These are phyloP conservation scores for Daldinia sp. DNA, from an alignment of 2,329 filamentous ascomycete species.

Conservation along the genomic window DNA sequence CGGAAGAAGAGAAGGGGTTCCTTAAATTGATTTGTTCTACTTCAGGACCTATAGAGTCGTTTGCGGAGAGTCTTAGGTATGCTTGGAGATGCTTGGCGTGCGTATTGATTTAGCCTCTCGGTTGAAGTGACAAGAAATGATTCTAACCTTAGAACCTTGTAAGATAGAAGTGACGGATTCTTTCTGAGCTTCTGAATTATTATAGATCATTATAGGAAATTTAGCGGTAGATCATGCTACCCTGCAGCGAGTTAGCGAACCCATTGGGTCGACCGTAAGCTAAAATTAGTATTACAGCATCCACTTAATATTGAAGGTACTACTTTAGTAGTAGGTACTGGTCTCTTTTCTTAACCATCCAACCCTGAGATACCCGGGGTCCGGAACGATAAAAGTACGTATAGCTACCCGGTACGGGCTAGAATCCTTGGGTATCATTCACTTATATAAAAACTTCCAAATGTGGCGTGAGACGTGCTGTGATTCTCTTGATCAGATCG, in stretches of 20 bases:
- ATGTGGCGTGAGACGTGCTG: conserved; percentile 25
- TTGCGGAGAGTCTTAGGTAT: too few relatives aligned
- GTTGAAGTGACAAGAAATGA: conserved; percentile 35
- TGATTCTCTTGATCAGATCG: conserved; percentile 21
- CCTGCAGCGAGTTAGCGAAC: conserved; percentile 11
- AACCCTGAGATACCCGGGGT: not conserved
- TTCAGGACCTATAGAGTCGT: conserved; percentile 2
- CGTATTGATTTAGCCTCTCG: conserved; percentile 39
- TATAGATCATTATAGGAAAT: conserved; percentile 12
- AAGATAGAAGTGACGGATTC: too few relatives aligned
- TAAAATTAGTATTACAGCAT: conserved; percentile 28
- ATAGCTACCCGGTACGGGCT: not conserved
- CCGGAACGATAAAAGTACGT: not conserved
- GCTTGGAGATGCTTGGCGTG: conserved; percentile 35
- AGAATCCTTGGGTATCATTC: not conserved
- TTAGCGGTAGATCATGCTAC: conserved; percentile 27
- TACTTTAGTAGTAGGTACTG: not conserved
- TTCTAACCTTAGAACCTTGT: not conserved
- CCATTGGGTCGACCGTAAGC: conserved; percentile 1
- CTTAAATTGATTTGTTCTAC: conserved; percentile 22
- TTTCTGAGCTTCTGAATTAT: too few relatives aligned
- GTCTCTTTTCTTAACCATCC: not conserved
- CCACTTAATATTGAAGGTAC: not conserved
- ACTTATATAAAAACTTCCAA: not conserved
- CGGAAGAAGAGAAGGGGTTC: conserved; percentile 14